These are phyloP conservation scores for Urtica urens DNA, from an alignment of 306 rosid genomes.

Conservation along the genomic window DNA sequence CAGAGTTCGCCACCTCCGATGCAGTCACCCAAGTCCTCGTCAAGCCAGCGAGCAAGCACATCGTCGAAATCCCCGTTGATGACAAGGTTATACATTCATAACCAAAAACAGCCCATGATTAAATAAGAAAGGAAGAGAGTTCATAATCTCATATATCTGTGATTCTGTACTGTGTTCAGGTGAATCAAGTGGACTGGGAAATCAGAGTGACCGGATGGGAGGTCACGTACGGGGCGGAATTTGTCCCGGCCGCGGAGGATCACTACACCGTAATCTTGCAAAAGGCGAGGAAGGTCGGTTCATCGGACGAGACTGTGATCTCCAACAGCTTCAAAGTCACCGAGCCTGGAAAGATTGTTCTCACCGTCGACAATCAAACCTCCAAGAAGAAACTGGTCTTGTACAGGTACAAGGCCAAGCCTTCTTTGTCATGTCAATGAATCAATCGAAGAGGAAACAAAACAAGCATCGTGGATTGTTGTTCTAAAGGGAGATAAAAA, in stretches of 20 bases:
- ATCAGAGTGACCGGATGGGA: slow-evolving; percentile 78
- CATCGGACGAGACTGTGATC: slow-evolving; percentile 58
- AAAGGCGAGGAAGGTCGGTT: slow-evolving; percentile 52
- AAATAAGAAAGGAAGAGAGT: no score
- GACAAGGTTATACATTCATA: slow-evolving; percentile 64
- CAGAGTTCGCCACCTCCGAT: slow-evolving; percentile 58
- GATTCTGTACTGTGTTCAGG: no score
- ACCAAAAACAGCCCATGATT: not conserved
- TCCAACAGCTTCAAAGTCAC: slow-evolving; percentile 53
- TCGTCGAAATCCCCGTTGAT: slow-evolving; percentile 54
- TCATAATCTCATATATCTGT: no score
- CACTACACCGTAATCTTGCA: slow-evolving; percentile 79
- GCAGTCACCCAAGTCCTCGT: slow-evolving; percentile 59
- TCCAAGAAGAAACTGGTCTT: slow-evolving; percentile 93
- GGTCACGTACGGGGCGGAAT: slow-evolving; percentile 77
- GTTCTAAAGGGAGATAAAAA: slow-evolving; percentile 2
- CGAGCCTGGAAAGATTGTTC: slow-evolving; percentile 67
- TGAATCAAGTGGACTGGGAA: slow-evolving; percentile 90
- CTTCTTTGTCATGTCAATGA: slow-evolving; percentile 37
- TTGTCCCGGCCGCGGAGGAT: slow-evolving; percentile 55
- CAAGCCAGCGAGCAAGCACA: slow-evolving; percentile 59
- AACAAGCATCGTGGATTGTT: slow-evolving; percentile 11
- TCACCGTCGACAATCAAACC: slow-evolving; percentile 71
- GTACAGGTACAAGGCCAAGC: slow-evolving; percentile 78
- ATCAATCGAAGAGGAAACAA: not conserved